Conservation (phyloP, 2,329 filamentous ascomycete species). For the Geosmithia flava region DNA sequence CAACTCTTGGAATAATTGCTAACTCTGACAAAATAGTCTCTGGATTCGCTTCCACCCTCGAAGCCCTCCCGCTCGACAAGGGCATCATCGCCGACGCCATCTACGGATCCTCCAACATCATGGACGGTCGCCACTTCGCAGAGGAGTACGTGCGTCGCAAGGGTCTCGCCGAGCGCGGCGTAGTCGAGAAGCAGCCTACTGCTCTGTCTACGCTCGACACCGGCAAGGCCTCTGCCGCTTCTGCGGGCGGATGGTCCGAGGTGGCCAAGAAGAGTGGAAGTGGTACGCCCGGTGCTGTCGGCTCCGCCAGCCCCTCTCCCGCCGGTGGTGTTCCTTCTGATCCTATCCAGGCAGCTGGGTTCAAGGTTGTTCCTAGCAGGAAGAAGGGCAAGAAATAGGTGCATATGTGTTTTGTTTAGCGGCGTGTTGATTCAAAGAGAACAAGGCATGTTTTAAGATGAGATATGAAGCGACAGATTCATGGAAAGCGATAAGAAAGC, state of each 20-base stretch:
- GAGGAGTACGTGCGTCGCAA: constrained; percentile 90
- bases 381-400: constrained; percentile 77
- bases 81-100: constrained; percentile 83
- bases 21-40: constrained; percentile 45
- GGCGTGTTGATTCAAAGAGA: too few species aligned
- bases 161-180: constrained; percentile 84
- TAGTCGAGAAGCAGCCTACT: constrained; percentile 62
- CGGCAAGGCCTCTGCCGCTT: constrained; percentile 17
- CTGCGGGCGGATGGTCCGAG: constrained; percentile 77
- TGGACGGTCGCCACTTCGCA: constrained; percentile 87
- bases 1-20: constrained; percentile 11
- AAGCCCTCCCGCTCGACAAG: constrained; percentile 63
- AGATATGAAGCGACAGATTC: too few species aligned
- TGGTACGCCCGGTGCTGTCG: constrained; percentile 15
- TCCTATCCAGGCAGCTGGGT: constrained; percentile 43
- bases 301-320: constrained; percentile 1
- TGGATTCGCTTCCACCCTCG: constrained; percentile 64
- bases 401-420: too few species aligned
- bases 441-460: too few species aligned
- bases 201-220: constrained; percentile 20
- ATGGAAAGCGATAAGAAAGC: too few species aligned
- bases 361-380: constrained; percentile 83
- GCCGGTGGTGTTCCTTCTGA: constrained; percentile 23
- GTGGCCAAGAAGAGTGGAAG: constrained; percentile 80
- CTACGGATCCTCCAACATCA: constrained; percentile 74